Evolutionary conservation across 2,329 filamentous ascomycete genomes (phyloP).

Genomic region (Claviceps digitariae): DNA sequence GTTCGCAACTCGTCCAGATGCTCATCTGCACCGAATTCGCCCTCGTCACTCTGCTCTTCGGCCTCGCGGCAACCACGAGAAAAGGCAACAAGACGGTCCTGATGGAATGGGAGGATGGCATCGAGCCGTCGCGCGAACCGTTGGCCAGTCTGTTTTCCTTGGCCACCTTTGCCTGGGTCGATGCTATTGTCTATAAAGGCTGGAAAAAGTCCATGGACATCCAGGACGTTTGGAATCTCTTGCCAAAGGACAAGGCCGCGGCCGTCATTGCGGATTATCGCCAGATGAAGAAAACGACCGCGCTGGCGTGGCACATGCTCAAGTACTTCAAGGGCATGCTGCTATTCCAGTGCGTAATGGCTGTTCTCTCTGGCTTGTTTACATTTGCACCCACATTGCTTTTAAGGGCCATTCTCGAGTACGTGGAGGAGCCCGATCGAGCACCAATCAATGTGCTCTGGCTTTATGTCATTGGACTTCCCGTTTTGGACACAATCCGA

Average conservation of each 20-base stretch:
- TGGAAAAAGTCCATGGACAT: slow-evolving; percentile 77
- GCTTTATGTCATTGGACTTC: slow-evolving; percentile 87
- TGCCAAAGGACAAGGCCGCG: slow-evolving; percentile 77
- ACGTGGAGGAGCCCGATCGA: slow-evolving; percentile 68
- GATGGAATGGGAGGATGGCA: slow-evolving; percentile 75
- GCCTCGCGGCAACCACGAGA: slow-evolving; percentile 66
- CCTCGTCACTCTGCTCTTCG: slow-evolving; percentile 58
- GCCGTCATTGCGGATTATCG: slow-evolving; percentile 70
- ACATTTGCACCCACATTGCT: slow-evolving; percentile 87
- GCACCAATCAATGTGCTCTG: slow-evolving; percentile 80
- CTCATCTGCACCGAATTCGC: slow-evolving; percentile 63
- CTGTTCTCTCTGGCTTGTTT: slow-evolving; percentile 64
- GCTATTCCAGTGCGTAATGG: slow-evolving; percentile 66
- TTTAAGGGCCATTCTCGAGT: slow-evolving; percentile 81
- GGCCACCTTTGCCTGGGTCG: slow-evolving; percentile 81
- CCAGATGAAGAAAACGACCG: slow-evolving; percentile 68
- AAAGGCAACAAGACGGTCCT: slow-evolving; percentile 86
- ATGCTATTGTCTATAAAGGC: slow-evolving; percentile 76
- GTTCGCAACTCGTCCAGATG: slow-evolving; percentile 45
- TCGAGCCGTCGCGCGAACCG: slow-evolving; percentile 78
- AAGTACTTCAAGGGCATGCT: slow-evolving; percentile 72
- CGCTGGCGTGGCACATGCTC: slow-evolving; percentile 66
- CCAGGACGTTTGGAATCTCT: slow-evolving; percentile 79
- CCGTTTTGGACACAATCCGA: slow-evolving; percentile 67
- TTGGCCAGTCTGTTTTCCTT: slow-evolving; percentile 80